Base-by-base conservation (phyloP, 306 rosid genomes). In the Amphicarpaea edgeworthii region DNA sequence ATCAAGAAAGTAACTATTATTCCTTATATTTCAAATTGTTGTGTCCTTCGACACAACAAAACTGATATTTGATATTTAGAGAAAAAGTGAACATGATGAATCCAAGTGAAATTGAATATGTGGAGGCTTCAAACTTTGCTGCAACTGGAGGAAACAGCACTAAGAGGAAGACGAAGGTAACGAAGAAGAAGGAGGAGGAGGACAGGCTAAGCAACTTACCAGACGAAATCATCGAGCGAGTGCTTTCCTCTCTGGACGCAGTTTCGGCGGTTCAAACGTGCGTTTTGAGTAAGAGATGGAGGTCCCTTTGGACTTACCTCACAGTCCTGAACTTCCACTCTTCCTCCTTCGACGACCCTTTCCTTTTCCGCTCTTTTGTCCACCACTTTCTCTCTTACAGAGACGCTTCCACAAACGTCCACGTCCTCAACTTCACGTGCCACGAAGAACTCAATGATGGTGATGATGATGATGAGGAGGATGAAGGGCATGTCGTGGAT, bases 251-350 rank as follows among this genome's bases (percentile, higher is more conserved):
- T 8, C 6, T 8, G 28, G 59, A 51, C 26, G 14, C 59, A 17
- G 6, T 8, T 6, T 7, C 28, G 0, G 59, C 59, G 5, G 59
- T 51, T 51, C 59, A 51, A 51, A 51, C 59, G 26, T 7, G 59
- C 28, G 59, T 51, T 51, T 51, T 51, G 59, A 51, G 59, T 20
- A 51, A 51, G 28, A 26, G 28, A 51, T 51, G 59, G 59, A 51
- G 0, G 59, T 2, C 9, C 6, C 14, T 51, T 20, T 51, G 59
- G 59, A 51, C 59, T 51, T 51, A 26, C 12, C 59, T 51, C 6
- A 26, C 59, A 0, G 59, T 51, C 14, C 59, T 51, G 14, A 51
- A 51, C 28, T 51, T 51, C 59, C 1, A 51, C 14, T 19, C 12
- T 0, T 19, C 12, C 14, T 17, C 59, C 28, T 20, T 51, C 28